Evolutionary conservation across 2,329 filamentous ascomycete genomes (phyloP).

Genomic region (Phoma sp.): DNA sequence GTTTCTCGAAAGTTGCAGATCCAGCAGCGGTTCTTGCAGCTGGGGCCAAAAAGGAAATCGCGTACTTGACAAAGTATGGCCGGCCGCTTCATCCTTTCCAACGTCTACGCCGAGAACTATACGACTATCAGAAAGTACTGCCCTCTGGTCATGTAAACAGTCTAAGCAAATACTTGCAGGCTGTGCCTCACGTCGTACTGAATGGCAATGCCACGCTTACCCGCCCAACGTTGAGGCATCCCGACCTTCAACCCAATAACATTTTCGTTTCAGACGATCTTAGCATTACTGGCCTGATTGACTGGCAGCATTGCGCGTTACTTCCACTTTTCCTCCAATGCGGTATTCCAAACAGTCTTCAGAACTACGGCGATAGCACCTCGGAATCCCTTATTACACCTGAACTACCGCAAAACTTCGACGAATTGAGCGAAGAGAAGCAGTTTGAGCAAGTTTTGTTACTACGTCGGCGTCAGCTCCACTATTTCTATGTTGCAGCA

Average conservation of each 20-base stretch:
- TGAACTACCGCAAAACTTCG: constrained; percentile 31
- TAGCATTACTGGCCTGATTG: constrained; percentile 48
- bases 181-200: constrained; percentile 33
- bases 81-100: constrained; percentile 40
- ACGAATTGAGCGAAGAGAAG: constrained; percentile 27
- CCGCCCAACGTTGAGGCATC: constrained; percentile 39
- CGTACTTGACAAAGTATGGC: constrained; percentile 37
- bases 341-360: constrained; percentile 49
- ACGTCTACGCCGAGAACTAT: constrained; percentile 40
- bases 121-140: constrained; percentile 37
- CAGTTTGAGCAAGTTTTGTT: constrained; percentile 35
- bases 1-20: constrained; percentile 29
- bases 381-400: constrained; percentile 32
- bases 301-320: constrained; percentile 51
- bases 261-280: constrained; percentile 34
- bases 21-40: constrained; percentile 31
- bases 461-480: constrained; percentile 37
- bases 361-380: constrained; percentile 49
- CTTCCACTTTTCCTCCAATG: constrained; percentile 48
- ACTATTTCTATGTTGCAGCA: constrained; percentile 38
- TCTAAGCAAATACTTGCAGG: constrained; percentile 39
- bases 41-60: constrained; percentile 43
- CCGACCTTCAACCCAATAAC: constrained; percentile 44
- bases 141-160: constrained; percentile 36
- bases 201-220: constrained; percentile 16